Percentiles rank a stretch among this genome's conserved stretches.
Conservation (phyloP, 2,329 filamentous ascomycete genomes). For the Diaporthe longicolla region DNA sequence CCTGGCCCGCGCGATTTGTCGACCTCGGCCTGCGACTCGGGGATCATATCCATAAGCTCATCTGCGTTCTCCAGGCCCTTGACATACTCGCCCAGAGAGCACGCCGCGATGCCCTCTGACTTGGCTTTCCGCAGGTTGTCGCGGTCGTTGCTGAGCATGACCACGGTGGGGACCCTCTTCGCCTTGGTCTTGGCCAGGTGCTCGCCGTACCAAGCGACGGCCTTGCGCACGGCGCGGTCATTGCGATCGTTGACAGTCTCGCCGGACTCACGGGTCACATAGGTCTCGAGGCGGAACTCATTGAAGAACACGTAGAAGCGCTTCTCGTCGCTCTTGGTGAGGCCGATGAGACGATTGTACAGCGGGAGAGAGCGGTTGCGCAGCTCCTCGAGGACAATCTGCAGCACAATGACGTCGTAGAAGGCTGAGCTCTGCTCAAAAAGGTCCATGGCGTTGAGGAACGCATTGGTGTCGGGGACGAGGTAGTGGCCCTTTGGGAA, state of each 20-base stretch:
- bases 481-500: slow-evolving; percentile 94
- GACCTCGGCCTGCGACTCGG: slow-evolving; percentile 79
- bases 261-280: slow-evolving; percentile 79
- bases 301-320: slow-evolving; percentile 99
- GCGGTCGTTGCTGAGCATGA: slow-evolving; percentile 95
- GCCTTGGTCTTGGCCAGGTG: slow-evolving; percentile 79
- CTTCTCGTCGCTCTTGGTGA: slow-evolving; percentile 97
- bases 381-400: slow-evolving; percentile 96
- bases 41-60: slow-evolving; percentile 92
- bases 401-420: slow-evolving; percentile 95
- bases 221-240: slow-evolving; percentile 88
- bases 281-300: slow-evolving; percentile 94
- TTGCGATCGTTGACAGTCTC: slow-evolving; percentile 98
- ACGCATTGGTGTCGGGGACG: slow-evolving; percentile 94
- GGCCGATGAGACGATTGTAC: slow-evolving; percentile 90
- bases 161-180: slow-evolving; percentile 78
- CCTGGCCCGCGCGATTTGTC: slow-evolving; percentile 73
- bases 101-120: slow-evolving; percentile 78
- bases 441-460: slow-evolving; percentile 95
- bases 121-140: slow-evolving; percentile 89
- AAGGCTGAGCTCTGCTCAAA: slow-evolving; percentile 94
- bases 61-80: slow-evolving; percentile 85
- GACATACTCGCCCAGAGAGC: slow-evolving; percentile 84
- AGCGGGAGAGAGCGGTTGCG: slow-evolving; percentile 93
- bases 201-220: slow-evolving; percentile 90